These are phyloP conservation scores for Glebionis coronaria DNA, from an alignment of 129 eudicot species.

Conservation along the genomic window DNA sequence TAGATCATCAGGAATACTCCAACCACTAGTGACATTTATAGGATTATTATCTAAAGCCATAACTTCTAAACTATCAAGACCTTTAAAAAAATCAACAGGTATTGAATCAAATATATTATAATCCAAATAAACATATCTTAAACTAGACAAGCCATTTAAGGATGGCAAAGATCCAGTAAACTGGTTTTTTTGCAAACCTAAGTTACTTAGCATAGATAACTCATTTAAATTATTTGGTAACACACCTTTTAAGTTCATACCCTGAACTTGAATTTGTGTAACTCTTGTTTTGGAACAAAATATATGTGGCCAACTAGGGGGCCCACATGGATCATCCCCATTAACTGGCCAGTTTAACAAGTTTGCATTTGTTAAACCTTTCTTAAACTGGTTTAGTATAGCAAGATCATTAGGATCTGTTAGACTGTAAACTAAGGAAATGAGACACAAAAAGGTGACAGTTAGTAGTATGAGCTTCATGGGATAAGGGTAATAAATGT, in stretches of 20 bases:
- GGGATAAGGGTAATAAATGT: not conserved
- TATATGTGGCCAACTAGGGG: conserved; percentile 75
- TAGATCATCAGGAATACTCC: conserved; percentile 68
- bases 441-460: conserved; percentile 7
- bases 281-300: conserved; percentile 60
- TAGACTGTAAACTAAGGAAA: conserved; percentile 32
- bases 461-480: conserved; percentile 15
- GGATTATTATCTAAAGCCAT: conserved; percentile 80
- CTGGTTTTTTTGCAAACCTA: conserved; percentile 80
- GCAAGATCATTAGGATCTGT: conserved; percentile 87
- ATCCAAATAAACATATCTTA: conserved; percentile 76
- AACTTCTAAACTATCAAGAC: conserved; percentile 68
- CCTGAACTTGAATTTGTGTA: conserved; percentile 82
- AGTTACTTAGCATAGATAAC: conserved; percentile 57
- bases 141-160: conserved; percentile 57
- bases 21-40: conserved; percentile 62
- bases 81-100: conserved; percentile 76
- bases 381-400: conserved; percentile 57
- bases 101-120: conserved; percentile 63
- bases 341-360: conserved; percentile 79
- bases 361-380: conserved; percentile 76
- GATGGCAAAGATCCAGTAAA: conserved; percentile 78
- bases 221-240: conserved; percentile 65
- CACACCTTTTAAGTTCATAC: conserved; percentile 68
- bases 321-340: conserved; percentile 88